These are phyloP conservation scores for Colletotrichum cordylinicola DNA, from an alignment of 2,329 filamentous ascomycete species.

Conservation along the genomic window DNA sequence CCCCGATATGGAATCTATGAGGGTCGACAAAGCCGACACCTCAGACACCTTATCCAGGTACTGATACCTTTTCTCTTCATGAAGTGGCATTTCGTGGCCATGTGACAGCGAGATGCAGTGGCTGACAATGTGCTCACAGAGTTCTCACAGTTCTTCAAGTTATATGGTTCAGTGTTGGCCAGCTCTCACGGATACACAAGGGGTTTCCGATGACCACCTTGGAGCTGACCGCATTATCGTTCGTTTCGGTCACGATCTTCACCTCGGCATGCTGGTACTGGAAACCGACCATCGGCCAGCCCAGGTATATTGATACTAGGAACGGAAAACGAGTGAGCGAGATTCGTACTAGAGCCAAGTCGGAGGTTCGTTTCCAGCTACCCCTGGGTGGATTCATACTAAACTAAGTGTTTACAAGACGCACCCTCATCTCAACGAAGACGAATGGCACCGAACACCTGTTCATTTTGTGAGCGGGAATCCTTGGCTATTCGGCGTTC, in stretches of 20 bases:
- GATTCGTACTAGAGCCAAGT: neutral
- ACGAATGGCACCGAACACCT: neutral
- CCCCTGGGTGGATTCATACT: too few species aligned
- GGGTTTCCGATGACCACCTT: neutral
- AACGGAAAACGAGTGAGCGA: neutral
- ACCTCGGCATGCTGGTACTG: neutral
- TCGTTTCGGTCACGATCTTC: neutral
- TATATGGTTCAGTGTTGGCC: neutral
- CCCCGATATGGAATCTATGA: neutral
- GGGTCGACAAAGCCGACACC: neutral
- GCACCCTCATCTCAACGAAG: neutral
- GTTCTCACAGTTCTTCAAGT: neutral
- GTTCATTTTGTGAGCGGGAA: neutral
- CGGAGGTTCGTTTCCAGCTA: neutral
- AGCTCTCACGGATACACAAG: neutral
- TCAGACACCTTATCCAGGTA: neutral
- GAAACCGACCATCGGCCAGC: neutral
- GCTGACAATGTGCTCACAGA: neutral
- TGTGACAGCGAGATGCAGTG: neutral
- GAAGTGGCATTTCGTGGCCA: too few species aligned
- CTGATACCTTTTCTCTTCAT: neutral
- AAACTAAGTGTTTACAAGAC: neutral
- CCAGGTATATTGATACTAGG: fast-evolving
- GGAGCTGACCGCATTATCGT: neutral
- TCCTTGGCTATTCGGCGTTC: neutral